Evolutionary conservation across 164 flowering plant genomes (phyloP).

Genomic region (Stephania cephalantha): DNA sequence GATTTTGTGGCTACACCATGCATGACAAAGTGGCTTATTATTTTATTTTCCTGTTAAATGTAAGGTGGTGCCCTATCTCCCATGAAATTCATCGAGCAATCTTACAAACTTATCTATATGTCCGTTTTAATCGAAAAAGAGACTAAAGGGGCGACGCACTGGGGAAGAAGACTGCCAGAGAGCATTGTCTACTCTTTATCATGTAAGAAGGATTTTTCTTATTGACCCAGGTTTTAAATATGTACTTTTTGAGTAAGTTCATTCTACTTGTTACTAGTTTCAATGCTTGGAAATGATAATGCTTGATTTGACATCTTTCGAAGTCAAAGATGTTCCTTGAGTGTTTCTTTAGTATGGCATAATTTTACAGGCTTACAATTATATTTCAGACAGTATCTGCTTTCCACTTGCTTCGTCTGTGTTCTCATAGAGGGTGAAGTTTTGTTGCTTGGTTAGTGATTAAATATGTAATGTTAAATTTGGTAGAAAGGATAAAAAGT

Average conservation of each 20-base stretch:
- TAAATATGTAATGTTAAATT: neutral
- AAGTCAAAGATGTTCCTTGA: neutral
- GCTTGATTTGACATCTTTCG: neutral
- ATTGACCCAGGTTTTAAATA: constrained; percentile 1
- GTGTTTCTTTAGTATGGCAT: neutral
- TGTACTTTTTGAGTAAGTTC: neutral
- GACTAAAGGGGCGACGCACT: constrained; percentile 91
- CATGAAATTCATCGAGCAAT: constrained; percentile 84
- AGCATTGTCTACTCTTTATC: constrained; percentile 83
- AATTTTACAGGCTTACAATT: neutral
- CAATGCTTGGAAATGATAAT: neutral
- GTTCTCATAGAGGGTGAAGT: neutral
- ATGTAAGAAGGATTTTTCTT: constrained; percentile 38
- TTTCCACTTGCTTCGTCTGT: neutral
- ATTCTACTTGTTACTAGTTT: neutral
- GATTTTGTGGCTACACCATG: neutral
- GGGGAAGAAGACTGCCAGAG: constrained; percentile 79
- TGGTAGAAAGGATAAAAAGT: neutral
- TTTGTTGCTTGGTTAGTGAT: neutral
- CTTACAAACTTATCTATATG: constrained; percentile 94
- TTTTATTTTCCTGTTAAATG: constrained; percentile 1
- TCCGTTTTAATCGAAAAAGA: constrained; percentile 87
- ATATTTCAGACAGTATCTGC: neutral
- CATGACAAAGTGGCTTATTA: constrained; percentile 4
- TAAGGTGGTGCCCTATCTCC: constrained; percentile 90